Evolutionary conservation across 495 filamentous ascomycete species (phyloP).

Genomic region (Neurospora pannonica): DNA sequence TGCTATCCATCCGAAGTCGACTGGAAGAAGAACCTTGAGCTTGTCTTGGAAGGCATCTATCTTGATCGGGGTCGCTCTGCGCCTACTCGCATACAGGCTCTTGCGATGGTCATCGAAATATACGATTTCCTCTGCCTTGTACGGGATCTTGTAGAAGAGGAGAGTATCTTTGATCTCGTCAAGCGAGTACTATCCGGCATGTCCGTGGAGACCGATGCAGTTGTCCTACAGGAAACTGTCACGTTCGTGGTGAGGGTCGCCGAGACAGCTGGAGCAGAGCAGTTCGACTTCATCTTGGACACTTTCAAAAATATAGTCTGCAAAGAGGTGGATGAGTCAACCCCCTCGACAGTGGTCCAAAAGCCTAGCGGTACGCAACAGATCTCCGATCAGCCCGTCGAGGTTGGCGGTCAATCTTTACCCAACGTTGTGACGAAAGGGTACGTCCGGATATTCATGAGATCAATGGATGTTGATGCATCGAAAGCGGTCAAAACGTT

Average conservation of each 20-base stretch:
- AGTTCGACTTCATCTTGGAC: constrained; percentile 46
- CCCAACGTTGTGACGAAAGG: constrained; percentile 47
- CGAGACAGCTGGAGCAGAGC: constrained; percentile 30
- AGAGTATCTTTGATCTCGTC: constrained; percentile 32
- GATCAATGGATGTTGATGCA: constrained; percentile 44
- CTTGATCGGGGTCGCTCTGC: constrained; percentile 51
- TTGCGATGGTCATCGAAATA: constrained; percentile 60
- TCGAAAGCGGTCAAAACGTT: constrained; percentile 44
- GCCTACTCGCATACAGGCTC: constrained; percentile 55
- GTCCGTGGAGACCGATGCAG: constrained; percentile 43
- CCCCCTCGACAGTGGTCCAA: constrained; percentile 21
- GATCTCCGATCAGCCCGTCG: constrained; percentile 10
- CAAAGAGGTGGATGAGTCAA: constrained; percentile 28
- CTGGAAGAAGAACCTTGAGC: constrained; percentile 56
- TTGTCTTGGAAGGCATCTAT: constrained; percentile 58
- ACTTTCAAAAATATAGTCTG: constrained; percentile 34
- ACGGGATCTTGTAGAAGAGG: constrained; percentile 38
- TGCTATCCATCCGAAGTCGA: constrained; percentile 60
- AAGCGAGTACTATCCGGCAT: constrained; percentile 40
- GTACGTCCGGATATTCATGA: constrained; percentile 52
- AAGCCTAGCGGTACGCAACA: constrained; percentile 6
- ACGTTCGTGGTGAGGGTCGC: constrained; percentile 42
- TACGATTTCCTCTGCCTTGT: constrained; percentile 51
- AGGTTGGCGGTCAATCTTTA: constrained; percentile 31
- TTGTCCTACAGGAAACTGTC: constrained; percentile 41